Evolutionary conservation across 1,284 basidiomycete species (phyloP).

Genomic region (Malassezia brasiliensis): DNA sequence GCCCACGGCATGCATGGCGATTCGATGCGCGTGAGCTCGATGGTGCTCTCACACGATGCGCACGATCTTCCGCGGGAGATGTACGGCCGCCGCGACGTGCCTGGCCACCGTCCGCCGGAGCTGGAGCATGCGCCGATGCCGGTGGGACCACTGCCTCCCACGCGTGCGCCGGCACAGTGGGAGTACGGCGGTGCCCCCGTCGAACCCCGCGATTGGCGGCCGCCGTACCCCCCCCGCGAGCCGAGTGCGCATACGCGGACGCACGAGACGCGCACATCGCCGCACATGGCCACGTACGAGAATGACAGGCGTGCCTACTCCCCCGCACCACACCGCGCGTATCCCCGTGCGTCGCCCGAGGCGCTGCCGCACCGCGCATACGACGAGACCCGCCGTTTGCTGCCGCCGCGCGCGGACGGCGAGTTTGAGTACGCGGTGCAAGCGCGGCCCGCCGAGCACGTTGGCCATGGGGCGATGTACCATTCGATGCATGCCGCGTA

Average conservation of each 20-base stretch:
- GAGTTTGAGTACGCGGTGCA: background rate
- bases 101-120: background rate
- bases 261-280: background rate
- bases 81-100: background rate
- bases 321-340: background rate
- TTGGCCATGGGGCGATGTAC: background rate
- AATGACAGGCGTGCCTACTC: background rate
- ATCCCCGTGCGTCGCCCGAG: background rate
- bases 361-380: background rate
- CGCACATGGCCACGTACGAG: background rate
- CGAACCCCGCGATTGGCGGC: background rate
- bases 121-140: background rate
- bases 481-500: background rate
- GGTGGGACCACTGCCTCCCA: background rate
- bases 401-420: background rate
- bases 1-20: background rate
- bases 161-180: background rate
- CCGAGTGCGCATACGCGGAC: background rate
- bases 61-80: background rate
- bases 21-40: constrained; percentile 17
- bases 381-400: background rate
- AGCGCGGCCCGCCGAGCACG: too few species aligned
- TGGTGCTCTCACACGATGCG: constrained; percentile 4
- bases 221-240: background rate
- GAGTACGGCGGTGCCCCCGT: background rate